Base-by-base conservation (phyloP, 2,329 filamentous ascomycete species). In the Hypocreales sp. region DNA sequence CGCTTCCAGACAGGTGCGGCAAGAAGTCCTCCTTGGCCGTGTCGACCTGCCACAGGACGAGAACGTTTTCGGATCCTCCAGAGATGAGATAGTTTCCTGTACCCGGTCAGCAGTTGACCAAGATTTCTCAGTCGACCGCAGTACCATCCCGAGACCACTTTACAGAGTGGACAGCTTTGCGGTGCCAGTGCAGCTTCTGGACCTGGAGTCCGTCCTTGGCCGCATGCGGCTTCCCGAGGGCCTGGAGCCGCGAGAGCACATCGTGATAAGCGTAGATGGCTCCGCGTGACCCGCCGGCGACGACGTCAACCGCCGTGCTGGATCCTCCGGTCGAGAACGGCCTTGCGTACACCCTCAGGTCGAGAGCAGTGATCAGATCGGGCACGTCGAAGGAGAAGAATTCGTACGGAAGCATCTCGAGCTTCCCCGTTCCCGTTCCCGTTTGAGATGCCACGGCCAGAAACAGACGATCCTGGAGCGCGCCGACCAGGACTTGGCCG, bases 141-240 rank as follows among this genome's bases (percentile, higher is more conserved):
- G 22, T 65, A 82, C 87, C 86, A 62, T 98, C 90, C 39, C 64
- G 64, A 10, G 90, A 94, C 80, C 86, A 95, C 51, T 90, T 92
- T 31, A 93, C 64, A 8, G 81, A 68, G 40, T 79, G 76, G 7
- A 94, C 84, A 26, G 77, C 71, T 40, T 76, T 74, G 40, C 84
- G 70, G 51, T 98, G 90, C 90, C 90, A 98, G 50, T 95, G 90
- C 28, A 86, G 61, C 36, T 77, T 79, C 31, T 76, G 72, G 19
- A 63, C 64, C 33, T 64, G 60, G 15, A 71, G 47, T 13, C 67
- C 61, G 22, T 68, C 51, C 39, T 58, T 56, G 43, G 56, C 49
- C 27, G 40, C 40, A 20, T 52, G 51, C 2, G 48, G 41, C 25
- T 49, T 52, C 3, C 51, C 48, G 18, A 58, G 48, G 24, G 47